Conservation (phyloP, 2,329 filamentous ascomycete species). For the Teratosphaeria gauchensis region DNA sequence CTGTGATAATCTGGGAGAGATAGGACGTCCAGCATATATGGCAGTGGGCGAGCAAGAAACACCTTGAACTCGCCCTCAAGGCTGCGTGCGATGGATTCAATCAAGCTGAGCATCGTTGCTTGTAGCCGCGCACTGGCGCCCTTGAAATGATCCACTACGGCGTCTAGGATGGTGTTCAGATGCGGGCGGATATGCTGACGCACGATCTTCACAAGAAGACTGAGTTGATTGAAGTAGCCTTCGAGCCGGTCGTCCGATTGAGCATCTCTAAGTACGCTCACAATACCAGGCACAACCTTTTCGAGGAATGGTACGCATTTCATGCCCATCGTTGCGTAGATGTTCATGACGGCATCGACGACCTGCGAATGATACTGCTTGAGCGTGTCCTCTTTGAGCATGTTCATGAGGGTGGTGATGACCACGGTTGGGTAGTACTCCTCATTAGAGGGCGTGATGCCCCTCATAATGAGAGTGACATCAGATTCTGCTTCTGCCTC, state of each 20-base stretch:
- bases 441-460: slow-evolving; percentile 89
- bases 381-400: slow-evolving; percentile 82
- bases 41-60: slow-evolving; percentile 78
- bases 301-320: slow-evolving; percentile 94
- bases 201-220: slow-evolving; percentile 87
- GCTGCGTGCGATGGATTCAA: slow-evolving; percentile 88
- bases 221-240: slow-evolving; percentile 95
- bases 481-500: slow-evolving; percentile 69
- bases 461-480: slow-evolving; percentile 96
- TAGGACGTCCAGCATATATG: slow-evolving; percentile 86
- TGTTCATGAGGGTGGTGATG: slow-evolving; percentile 87
- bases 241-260: slow-evolving; percentile 59
- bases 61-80: slow-evolving; percentile 97
- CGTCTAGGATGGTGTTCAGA: slow-evolving; percentile 73
- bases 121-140: slow-evolving; percentile 63
- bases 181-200: slow-evolving; percentile 92
- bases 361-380: slow-evolving; percentile 86
- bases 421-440: slow-evolving; percentile 98
- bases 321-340: slow-evolving; percentile 89
- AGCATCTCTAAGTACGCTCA: slow-evolving; percentile 77
- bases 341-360: slow-evolving; percentile 97
- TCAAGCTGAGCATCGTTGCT: slow-evolving; percentile 79
- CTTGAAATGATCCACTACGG: slow-evolving; percentile 86
- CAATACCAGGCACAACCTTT: slow-evolving; percentile 88
- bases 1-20: slow-evolving; percentile 72